Evolutionary conservation across 2,329 filamentous ascomycete species (phyloP).

Genomic region (Colletotrichum paranaense): DNA sequence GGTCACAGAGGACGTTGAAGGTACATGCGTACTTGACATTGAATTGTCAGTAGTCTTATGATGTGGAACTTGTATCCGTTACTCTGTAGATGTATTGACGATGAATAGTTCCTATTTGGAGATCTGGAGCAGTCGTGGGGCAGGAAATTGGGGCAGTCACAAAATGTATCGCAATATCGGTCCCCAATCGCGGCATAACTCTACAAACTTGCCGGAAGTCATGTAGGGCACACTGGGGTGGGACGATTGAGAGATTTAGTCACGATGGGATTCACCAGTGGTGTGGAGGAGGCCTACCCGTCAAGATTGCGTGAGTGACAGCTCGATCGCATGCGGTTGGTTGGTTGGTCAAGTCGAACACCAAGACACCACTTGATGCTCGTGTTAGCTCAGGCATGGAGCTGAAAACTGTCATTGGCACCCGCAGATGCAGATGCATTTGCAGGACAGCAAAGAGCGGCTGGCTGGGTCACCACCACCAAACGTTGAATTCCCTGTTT

Average conservation of each 20-base stretch:
- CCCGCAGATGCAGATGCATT: neutral
- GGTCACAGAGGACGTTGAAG: neutral
- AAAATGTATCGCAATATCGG: neutral
- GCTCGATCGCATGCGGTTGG: neutral
- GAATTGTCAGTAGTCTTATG: neutral
- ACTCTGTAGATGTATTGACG: neutral
- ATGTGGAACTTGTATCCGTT: neutral
- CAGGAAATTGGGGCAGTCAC: neutral
- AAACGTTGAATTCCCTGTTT: neutral
- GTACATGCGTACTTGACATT: neutral
- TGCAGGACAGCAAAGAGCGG: neutral
- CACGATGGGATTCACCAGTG: too few relatives aligned
- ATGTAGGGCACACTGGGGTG: too few relatives aligned
- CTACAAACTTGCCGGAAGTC: neutral
- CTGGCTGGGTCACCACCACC: too few relatives aligned
- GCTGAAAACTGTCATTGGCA: neutral
- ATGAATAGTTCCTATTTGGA: neutral
- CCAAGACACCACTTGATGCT: neutral
- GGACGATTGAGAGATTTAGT: too few relatives aligned
- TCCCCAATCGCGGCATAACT: neutral
- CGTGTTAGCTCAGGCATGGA: neutral
- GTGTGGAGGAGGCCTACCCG: too few relatives aligned
- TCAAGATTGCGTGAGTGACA: neutral
- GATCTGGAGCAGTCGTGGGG: neutral
- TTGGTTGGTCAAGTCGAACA: too few relatives aligned